Base-by-base conservation (phyloP, 768 basidiomycete species). In the Lentinula guzmanii region DNA sequence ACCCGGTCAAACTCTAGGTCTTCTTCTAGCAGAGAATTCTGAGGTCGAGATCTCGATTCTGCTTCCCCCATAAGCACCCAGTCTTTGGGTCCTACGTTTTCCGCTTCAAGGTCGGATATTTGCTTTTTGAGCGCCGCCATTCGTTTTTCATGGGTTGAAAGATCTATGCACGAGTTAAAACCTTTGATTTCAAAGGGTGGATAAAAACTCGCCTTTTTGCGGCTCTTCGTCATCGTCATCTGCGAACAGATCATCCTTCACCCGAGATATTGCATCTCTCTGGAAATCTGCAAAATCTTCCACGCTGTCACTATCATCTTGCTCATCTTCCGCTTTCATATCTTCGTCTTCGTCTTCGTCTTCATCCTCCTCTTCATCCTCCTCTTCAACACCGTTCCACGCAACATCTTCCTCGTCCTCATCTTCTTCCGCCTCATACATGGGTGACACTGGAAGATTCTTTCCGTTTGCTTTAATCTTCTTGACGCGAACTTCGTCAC, bases 61-160 rank as follows among this genome's bases (percentile, higher is more conserved):
- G 93, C 92, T 74, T 98, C 96, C 52, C 97, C 95, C 79, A 91
- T 84, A 33, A 97, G 80, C 5, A 87, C 87, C 97, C 97, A 99
- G 63, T 93, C 87, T 74, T 98, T 98, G 55, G 85, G 80, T 1
- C 85, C 87, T 56, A 96, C 84, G 71, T 96, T 98, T 72, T 94
- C 89, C 1, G 84, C 77, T 71, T 98, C 97, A 39, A 98, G 78
- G 18, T 83, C 74, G 7, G 85, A 73, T 55, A 99, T 98, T 72
- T 98, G 88, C 62, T 89, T 81, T 33, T 80, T 82, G 16, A 98
- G 76, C 1, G 82, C 82, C 4, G 84, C 77, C 75, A 90, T 81
- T n/a, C 91, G 86, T 66, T 82, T 87, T 74, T 96, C 88, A 69
- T 95, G 84, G 0, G 86, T 85, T 0, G 94, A 89, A 54, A 93